These are phyloP conservation scores for Fusarium proliferatum DNA, from an alignment of 2,329 filamentous ascomycete species.

Conservation along the genomic window DNA sequence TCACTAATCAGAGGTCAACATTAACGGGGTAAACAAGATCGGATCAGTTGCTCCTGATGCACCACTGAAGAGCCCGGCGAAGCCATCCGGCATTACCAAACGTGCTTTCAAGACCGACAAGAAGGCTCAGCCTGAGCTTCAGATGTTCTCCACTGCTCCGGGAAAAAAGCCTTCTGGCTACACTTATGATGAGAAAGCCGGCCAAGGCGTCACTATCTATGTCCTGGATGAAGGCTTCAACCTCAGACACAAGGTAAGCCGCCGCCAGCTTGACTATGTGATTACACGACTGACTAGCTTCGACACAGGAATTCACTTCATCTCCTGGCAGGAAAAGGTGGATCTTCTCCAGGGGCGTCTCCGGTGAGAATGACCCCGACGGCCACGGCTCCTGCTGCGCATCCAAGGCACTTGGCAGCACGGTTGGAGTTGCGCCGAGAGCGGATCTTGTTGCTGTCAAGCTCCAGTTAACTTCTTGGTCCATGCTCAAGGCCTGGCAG, in stretches of 20 bases:
- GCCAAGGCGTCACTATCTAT: background rate
- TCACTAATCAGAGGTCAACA: accelerated
- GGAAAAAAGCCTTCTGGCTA: background rate
- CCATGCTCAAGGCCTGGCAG: background rate
- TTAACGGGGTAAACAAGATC: accelerated
- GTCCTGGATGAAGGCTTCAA: background rate
- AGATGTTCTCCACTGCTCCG: background rate
- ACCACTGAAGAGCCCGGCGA: accelerated
- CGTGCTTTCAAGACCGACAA: background rate
- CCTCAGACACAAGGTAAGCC: background rate
- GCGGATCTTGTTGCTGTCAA: background rate
- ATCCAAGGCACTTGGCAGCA: background rate
- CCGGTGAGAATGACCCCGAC: background rate
- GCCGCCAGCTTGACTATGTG: accelerated
- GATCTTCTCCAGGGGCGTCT: background rate
- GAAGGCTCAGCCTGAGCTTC: background rate
- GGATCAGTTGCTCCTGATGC: background rate
- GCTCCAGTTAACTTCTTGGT: background rate
- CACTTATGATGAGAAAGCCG: background rate
- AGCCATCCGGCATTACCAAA: background rate
- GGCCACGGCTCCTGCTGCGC: background rate
- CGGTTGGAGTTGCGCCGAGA: background rate
- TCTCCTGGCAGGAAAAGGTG: background rate
- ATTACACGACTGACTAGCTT: background rate
- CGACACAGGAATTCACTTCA: background rate